Percentiles rank a stretch among this genome's conserved stretches.
Evolutionary conservation across 2,329 filamentous ascomycete species (phyloP).

Genomic region (Aspergillus sp.): DNA sequence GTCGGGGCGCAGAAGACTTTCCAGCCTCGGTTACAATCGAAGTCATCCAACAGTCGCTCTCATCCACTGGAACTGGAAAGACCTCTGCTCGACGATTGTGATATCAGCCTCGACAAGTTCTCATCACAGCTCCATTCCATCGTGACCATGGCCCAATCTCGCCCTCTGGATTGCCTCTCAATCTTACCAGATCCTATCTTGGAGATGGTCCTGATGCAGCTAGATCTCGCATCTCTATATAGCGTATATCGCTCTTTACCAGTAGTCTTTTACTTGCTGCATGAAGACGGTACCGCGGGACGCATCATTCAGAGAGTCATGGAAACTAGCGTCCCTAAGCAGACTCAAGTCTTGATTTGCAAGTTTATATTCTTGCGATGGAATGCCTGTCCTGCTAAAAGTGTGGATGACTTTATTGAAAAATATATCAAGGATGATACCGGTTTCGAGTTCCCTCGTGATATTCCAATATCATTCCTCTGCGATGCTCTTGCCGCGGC

Average conservation of each 20-base stretch:
- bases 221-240: not conserved
- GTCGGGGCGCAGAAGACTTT: not conserved
- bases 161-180: not conserved
- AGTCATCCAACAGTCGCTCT: not conserved
- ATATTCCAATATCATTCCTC: not conserved
- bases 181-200: not conserved
- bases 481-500: slow-evolving; percentile 2
- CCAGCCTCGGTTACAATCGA: not conserved
- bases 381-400: not conserved
- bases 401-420: not conserved
- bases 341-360: not conserved
- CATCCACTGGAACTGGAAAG: not conserved
- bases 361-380: not conserved
- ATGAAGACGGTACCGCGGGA: not conserved
- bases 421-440: not conserved
- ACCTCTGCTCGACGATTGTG: not conserved
- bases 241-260: slow-evolving; percentile 2
- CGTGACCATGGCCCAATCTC: not conserved
- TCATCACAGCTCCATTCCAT: not conserved
- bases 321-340: not conserved
- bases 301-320: not conserved
- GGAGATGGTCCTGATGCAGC: not conserved
- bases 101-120: not conserved
- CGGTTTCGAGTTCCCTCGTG: not conserved
- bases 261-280: not conserved